Evolutionary conservation across 352 stramenopile species (phyloP).

Genomic region (Globisporangium carolinianum): DNA sequence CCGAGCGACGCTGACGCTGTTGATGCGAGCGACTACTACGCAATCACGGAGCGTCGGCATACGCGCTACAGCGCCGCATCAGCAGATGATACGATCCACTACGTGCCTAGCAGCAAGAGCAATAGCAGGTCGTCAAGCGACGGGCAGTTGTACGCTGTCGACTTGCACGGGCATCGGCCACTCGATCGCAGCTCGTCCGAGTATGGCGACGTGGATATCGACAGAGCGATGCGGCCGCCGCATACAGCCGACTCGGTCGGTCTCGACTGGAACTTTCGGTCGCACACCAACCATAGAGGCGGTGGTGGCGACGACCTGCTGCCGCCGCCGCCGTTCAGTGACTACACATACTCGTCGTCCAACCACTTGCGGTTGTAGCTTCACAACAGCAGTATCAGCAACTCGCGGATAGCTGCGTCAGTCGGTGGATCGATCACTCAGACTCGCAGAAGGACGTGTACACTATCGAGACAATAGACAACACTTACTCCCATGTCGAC

Average conservation of each 20-base stretch:
- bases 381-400: no score
- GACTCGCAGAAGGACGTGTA: no score
- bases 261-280: constrained; percentile 15
- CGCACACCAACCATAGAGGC: background rate
- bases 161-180: background rate
- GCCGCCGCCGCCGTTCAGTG: constrained; percentile 9
- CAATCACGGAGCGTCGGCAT: constrained; percentile 1
- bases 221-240: background rate
- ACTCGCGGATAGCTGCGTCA: no score
- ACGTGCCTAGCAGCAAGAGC: constrained; percentile 5
- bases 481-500: no score
- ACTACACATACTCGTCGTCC: constrained; percentile 12
- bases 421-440: no score
- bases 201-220: no score
- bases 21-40: constrained; percentile 1
- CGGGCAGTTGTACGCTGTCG: background rate
- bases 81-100: no score
- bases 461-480: no score
- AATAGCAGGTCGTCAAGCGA: constrained; percentile 6
- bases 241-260: constrained; percentile 6
- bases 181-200: background rate
- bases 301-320: constrained; percentile 1
- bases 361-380: constrained; percentile 10
- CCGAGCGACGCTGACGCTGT: no score
- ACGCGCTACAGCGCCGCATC: constrained; percentile 2